Evolutionary conservation across 345 rosid species (phyloP).

Genomic region (thale cress (Arabidopsis thaliana)): TAIR10.1 NC_003076.8:5239001-5239500

Average conservation of each 20-base stretch:
- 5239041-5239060: neutral
- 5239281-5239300: slow-evolving; percentile 58
- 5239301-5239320: neutral
- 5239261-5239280: slow-evolving; percentile 47
- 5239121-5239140: slow-evolving; percentile 62
- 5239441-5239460: neutral
- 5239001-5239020: neutral
- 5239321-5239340: neutral
- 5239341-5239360: neutral
- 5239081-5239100: neutral
- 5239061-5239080: neutral
- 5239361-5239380: neutral
- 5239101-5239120: slow-evolving; percentile 56
- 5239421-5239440: neutral
- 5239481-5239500: neutral
- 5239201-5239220: slow-evolving; percentile 75
- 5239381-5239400: neutral
- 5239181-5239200: slow-evolving; percentile 73
- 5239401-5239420: neutral
- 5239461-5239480: neutral
- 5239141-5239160: slow-evolving; percentile 89
- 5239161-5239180: slow-evolving; percentile 57
- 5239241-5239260: slow-evolving; percentile 52
- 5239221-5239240: slow-evolving; percentile 54
- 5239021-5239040: neutral